phyloP scores from a whole-genome alignment of 225 moss, liverwort and hornwort species.

The Asterella californica region DNA sequence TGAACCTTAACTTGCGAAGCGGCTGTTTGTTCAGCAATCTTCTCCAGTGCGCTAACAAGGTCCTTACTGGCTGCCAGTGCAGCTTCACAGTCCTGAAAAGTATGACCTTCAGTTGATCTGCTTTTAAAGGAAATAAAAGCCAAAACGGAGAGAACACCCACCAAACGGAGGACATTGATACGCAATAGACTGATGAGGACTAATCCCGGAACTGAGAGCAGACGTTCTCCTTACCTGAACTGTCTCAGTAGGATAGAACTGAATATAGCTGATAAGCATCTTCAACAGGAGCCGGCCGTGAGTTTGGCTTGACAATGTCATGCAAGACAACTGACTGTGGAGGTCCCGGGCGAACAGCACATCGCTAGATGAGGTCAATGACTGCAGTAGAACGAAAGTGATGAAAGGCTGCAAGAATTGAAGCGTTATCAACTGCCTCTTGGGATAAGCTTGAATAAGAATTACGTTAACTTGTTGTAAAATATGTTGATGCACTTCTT shows the following conservation, averaged over 20 bases:
- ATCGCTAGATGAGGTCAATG: constrained; percentile 25
- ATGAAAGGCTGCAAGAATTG: constrained; percentile 43
- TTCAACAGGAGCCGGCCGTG: constrained; percentile 24
- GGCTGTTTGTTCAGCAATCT: constrained; percentile 12
- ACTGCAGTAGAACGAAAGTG: constrained; percentile 33
- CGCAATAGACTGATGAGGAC: background rate
- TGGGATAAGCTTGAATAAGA: constrained; percentile 24
- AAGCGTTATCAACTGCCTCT: constrained; percentile 22
- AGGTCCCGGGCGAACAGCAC: constrained; percentile 42
- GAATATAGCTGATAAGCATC: constrained; percentile 38
- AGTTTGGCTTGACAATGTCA: constrained; percentile 24
- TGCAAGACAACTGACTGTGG: constrained; percentile 37
- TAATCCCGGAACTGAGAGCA: background rate
- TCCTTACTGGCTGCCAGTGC: constrained; percentile 33
- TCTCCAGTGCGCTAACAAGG: constrained; percentile 38
- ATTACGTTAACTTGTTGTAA: constrained; percentile 36
- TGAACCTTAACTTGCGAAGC: constrained; percentile 24
- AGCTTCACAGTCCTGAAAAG: constrained; percentile 34
- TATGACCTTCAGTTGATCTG: background rate
- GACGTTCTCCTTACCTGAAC: constrained; percentile 28
- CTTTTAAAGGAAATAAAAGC: background rate
- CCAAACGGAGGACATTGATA: background rate
- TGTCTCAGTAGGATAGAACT: constrained; percentile 30
- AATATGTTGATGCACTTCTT: constrained; percentile 39
- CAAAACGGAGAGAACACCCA: background rate